Percentiles rank a stretch among this genome's conserved stretches.
These are phyloP conservation scores for Nadsonia commutata DNA, from an alignment of 1,139 yeast species.

Conservation along the genomic window DNA sequence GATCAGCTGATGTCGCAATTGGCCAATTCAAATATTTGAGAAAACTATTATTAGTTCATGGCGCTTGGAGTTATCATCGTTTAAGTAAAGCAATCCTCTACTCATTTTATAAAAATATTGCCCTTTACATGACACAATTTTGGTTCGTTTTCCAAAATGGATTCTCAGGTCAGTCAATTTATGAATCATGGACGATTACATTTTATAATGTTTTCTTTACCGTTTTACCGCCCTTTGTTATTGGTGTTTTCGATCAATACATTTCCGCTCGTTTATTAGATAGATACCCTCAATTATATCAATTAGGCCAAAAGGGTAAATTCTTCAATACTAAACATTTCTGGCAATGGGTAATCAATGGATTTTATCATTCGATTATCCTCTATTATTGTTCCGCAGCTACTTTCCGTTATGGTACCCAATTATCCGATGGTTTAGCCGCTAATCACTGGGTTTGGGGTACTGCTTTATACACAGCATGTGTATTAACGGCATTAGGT, in stretches of 20 bases:
- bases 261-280: constrained; percentile 80
- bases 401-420: constrained; percentile 56
- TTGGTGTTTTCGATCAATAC: constrained; percentile 95
- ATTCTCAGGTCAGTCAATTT: constrained; percentile 88
- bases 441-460: constrained; percentile 97
- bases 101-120: constrained; percentile 90
- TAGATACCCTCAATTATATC: constrained; percentile 84
- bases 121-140: constrained; percentile 93
- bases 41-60: constrained; percentile 80
- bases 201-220: constrained; percentile 93
- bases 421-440: constrained; percentile 51
- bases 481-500: constrained; percentile 79
- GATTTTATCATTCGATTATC: constrained; percentile 84
- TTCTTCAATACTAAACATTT: constrained; percentile 85
- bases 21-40: constrained; percentile 86
- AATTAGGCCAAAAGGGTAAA: constrained; percentile 73
- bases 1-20: constrained; percentile 93
- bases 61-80: constrained; percentile 95
- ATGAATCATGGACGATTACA: constrained; percentile 96
- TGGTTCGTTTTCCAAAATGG: constrained; percentile 93
- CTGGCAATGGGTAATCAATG: constrained; percentile 96
- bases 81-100: constrained; percentile 83
- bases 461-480: constrained; percentile 73
- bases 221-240: constrained; percentile 86
- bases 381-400: constrained; percentile 61